phyloP scores from a whole-genome alignment of 768 basidiomycete species.

The Lanmaoa rubissima region DNA sequence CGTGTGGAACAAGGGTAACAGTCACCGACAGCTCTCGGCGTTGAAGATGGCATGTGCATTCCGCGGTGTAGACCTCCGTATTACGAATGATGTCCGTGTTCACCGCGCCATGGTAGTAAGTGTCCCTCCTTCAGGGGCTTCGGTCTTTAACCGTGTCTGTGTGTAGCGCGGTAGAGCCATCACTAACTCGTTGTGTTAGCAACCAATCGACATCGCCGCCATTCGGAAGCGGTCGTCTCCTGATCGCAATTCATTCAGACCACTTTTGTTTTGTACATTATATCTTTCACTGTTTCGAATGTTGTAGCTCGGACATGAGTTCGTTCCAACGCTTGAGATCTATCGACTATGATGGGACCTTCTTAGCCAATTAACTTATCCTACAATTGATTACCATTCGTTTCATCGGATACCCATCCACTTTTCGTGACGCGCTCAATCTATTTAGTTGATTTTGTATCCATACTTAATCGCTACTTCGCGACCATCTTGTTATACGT shows the following conservation, averaged over 20 bases:
- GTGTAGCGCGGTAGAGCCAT: constrained; percentile 21
- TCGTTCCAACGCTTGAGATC: neutral
- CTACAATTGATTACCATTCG: neutral
- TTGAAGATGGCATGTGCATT: constrained; percentile 66
- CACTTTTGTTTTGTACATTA: constrained; percentile 2
- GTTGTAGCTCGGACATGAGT: constrained; percentile 19
- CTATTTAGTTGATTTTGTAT: constrained; percentile 15
- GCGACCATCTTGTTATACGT: constrained; percentile 2
- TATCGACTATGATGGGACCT: neutral
- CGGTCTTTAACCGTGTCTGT: constrained; percentile 15
- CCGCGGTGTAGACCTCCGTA: constrained; percentile 53
- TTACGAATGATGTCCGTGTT: constrained; percentile 48
- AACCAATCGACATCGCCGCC: neutral
- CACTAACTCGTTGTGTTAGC: constrained; percentile 17
- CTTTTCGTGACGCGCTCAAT: neutral
- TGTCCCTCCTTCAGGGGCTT: constrained; percentile 15
- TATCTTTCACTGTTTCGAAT: constrained; percentile 7
- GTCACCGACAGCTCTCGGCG: constrained; percentile 48
- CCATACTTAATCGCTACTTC: constrained; percentile 3
- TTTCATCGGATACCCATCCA: neutral
- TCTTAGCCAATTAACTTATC: neutral
- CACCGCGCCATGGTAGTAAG: constrained; percentile 55
- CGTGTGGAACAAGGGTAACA: constrained; percentile 50
- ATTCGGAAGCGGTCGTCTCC: neutral
- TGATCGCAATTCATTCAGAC: neutral